Evolutionary conservation across 202 grass and related monocot species (phyloP), one percentile per base, ranked within the genome.

Genomic region (Carex arenaria): DNA sequence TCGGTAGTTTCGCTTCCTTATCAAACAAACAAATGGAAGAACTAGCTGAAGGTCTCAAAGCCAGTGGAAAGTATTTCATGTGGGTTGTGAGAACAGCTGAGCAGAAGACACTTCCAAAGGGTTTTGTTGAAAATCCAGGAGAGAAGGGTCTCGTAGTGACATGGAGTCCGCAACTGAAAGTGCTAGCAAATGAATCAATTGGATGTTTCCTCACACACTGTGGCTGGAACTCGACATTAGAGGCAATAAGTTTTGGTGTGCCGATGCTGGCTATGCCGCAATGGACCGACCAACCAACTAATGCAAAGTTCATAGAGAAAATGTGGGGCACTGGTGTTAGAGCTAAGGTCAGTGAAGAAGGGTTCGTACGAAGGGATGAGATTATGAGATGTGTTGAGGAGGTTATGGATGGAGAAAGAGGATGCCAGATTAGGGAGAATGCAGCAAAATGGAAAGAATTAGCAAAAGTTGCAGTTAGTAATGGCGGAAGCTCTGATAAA

Each of bases 131-230:
- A 61, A 47, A 20, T 9, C 68, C 54, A 7, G 11, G 60, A 45
- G 72, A 74, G 17, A 84, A 83, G 15, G 87, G 77, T 32, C 79
- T 92, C 4, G 11, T 91, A 34, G 90, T 87, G 87, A 80, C 74
- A 11, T 97, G 94, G 94, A 87, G 90, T 87, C 92, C 88, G 31
- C 94, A 97, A 89, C 83, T 94, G 13, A 87, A 82, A 26, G 90
- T 97, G 3, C 85, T 97, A 45, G 83, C 72, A 10, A 84, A 94
- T 88, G 76, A 49, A 18, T 84, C 94, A 64, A 74, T 94, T 26
- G 88, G 91, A 40, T 94, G 94, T 89, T 97, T 97, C 78, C 55
- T 94, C 3, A 97, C 94, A 13, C 94, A 97, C 85, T 94, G 91
- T 59, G 81, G 55, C 14, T 89, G 64, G 85, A 97, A 97, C 81